Base-by-base conservation (phyloP, 257 asterid genomes). In the Solanum paucissectum region DNA sequence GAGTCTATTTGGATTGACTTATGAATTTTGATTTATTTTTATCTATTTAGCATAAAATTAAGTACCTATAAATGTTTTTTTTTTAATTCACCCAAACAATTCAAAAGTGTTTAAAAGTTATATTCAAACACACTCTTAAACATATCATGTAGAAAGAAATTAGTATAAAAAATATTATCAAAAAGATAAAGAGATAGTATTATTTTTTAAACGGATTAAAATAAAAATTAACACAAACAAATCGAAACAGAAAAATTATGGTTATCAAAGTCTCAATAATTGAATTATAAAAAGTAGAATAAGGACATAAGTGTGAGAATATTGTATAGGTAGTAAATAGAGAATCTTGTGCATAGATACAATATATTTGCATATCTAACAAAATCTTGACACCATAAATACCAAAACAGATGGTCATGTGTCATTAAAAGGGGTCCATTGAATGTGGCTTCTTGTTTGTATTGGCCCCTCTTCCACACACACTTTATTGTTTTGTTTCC, bases 391-490 rank as follows among this genome's bases (percentile, higher is more conserved):
- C 76, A 89, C 34, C 85, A 62, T 44, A 84, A 90, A 88, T 83
- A 87, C 81, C 90, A 90, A 92, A 77, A 84, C 33, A 60, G 93
- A 88, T 92, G 92, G 89, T 11, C 33, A n/a, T 90, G 93, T 88
- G 93, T 88, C 94, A 93, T 88, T 92, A 93, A 84, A 92, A 92
- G 93, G 90, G 92, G 87, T 87, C 92, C 91, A 89, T 84, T 91
- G 90, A 77, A 90, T 49, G 40, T 62, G 92, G 87, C 77, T 20
- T 89, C 87, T 86, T 82, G 86, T 66, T 66, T 49, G 20, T 49
- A 16, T 49, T 79, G 86, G 85, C 69, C 86, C 69, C 86, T 82
- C 86, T 82, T 49, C 29, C 44, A 18, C 4, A 49, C 85, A 29
- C 85, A 81, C 40, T 14, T 9, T 46, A 49, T 82, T 82, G 85